Base-by-base conservation (phyloP, 2,329 filamentous ascomycete genomes). In the Xenosphaeropsis pyriputrescens region DNA sequence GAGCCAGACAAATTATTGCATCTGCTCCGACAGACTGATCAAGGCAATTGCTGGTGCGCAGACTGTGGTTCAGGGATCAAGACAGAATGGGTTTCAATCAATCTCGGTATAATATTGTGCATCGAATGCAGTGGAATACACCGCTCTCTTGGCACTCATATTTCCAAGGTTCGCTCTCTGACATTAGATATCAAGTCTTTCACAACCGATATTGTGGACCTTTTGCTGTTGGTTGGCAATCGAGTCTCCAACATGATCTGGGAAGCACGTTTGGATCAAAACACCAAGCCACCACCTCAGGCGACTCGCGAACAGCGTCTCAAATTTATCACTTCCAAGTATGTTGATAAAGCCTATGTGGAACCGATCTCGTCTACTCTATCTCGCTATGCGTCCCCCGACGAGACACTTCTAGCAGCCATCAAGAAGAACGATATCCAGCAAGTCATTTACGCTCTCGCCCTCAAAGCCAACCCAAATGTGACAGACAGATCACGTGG, bases 1-100 rank as follows among this genome's bases (percentile, higher is more conserved):
- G 81, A 82, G 43, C 83, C 86, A 0, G 84, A 89, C 43, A 88
- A 80, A 55, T 67, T 98, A 7, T 69, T 98, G 5, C 85, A 93
- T 54, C 77, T 81, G 54, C 74, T 98, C 32, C 80, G 89, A 36
- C 84, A 93, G 41, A 83, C 81, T 36, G 91, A 98, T 52, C 82
- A 93, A 50, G 88, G 85, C 31, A 98, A 98, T 58, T 80, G 75
- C 47, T 83, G 81, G 72, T 98, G 91, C 55, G 91, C 91, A 13
- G 91, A 98, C 57, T 98, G 91, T 54, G 84, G 85, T 9, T 93
- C 86, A 6, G 80, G 82, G 26, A 74, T 78, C 52, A 96, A 95
- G 62, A 88, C 94, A 16, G 91, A 98, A 58, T 98, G 91, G 91
- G 91, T 96, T 18, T 96, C 91, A 0, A 94, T 98, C 60, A 98